Conservation (phyloP, 129 eudicot genomes). For the Pseudognaphalium luteoalbum region DNA sequence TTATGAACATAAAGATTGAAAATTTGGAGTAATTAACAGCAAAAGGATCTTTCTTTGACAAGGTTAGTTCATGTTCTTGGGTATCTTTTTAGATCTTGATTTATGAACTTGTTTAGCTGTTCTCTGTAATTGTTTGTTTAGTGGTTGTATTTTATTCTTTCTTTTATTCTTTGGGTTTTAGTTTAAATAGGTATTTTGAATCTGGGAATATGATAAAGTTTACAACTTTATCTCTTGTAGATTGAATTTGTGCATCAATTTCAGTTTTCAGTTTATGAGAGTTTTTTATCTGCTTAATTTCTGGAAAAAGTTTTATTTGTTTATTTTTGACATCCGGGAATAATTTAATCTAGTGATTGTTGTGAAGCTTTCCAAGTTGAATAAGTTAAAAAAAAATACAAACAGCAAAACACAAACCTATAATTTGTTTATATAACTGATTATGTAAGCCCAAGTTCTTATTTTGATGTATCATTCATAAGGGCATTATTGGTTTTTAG, state of each 20-base stretch:
- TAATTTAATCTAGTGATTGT: conserved; percentile 16
- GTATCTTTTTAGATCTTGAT: conserved; percentile 36
- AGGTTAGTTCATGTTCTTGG: conserved; percentile 31
- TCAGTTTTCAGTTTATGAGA: conserved; percentile 18
- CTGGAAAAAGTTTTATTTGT: neutral
- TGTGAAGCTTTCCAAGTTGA: conserved; percentile 4
- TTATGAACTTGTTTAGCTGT: conserved; percentile 1
- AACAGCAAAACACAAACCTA: neutral
- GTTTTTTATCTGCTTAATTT: conserved; percentile 14
- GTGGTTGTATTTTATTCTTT: neutral
- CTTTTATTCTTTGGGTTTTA: neutral
- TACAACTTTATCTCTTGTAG: conserved; percentile 7
- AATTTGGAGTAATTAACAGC: conserved; percentile 22
- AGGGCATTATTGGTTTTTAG: neutral
- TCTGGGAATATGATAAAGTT: conserved; percentile 32
- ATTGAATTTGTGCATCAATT: neutral
- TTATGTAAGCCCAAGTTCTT: neutral
- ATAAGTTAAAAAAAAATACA: neutral
- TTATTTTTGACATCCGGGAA: neutral
- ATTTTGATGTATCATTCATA: neutral
- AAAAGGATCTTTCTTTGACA: conserved; percentile 24
- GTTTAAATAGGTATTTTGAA: conserved; percentile 28
- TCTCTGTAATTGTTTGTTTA: neutral
- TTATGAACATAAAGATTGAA: conserved; percentile 21
- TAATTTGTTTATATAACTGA: too few species aligned